A percentile compares a stretch with the other conserved stretches of the same genome.
phyloP scores from a whole-genome alignment of 768 basidiomycete species.

The Suillus subalutaceus region DNA sequence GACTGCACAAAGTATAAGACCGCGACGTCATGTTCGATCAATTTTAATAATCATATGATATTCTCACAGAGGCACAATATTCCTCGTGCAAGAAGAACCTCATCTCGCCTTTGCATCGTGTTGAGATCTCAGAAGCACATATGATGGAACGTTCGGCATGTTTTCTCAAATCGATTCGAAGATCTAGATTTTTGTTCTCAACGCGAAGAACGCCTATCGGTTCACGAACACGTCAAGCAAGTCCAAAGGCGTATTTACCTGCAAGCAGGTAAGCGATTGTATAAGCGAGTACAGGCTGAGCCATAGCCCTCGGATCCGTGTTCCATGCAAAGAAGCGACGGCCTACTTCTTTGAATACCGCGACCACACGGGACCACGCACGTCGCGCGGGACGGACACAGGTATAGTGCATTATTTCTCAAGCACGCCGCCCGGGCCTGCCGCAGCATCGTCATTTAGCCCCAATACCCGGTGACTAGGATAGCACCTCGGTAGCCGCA shows the following conservation, averaged over 20 bases:
- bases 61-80: background rate
- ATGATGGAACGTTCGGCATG: background rate
- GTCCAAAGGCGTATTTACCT: background rate
- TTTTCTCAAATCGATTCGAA: background rate
- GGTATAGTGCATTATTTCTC: background rate
- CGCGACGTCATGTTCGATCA: background rate
- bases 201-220: background rate
- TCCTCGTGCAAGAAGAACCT: background rate
- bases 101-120: background rate
- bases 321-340: background rate
- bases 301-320: slow-evolving; percentile 5
- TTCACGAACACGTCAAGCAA: background rate
- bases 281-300: background rate
- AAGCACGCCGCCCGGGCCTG: background rate
- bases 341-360: background rate
- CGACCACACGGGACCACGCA: background rate
- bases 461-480: background rate
- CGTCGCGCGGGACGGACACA: background rate
- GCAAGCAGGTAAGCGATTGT: background rate
- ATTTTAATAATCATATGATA: background rate
- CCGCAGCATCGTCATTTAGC: background rate
- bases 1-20: background rate
- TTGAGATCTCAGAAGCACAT: slow-evolving; percentile 1
- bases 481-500: background rate
- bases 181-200: background rate